phyloP scores from a whole-genome alignment of 148 eudicot genomes.

The Silene latifolia region DNA sequence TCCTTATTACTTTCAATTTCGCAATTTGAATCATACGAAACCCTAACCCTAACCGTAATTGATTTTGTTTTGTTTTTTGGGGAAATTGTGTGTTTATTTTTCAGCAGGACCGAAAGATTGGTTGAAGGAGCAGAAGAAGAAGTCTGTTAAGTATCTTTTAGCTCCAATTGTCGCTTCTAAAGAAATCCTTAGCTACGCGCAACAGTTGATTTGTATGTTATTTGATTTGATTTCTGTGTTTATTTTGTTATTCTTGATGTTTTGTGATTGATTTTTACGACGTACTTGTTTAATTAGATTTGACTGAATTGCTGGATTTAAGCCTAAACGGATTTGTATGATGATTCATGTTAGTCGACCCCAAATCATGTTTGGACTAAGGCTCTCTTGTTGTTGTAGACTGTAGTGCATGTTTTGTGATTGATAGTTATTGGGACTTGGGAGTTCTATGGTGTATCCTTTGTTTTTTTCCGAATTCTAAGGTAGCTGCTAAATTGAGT shows the following conservation, averaged over 20 bases:
- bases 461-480: too few species aligned
- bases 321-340: too few species aligned
- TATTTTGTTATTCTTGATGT: background rate
- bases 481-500: too few species aligned
- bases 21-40: background rate
- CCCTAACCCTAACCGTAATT: background rate
- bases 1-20: background rate
- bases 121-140: constrained; percentile 93
- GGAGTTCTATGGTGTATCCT: too few species aligned
- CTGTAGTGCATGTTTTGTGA: too few species aligned
- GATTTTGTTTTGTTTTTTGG: too few species aligned
- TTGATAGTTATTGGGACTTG: too few species aligned
- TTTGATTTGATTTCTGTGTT: background rate
- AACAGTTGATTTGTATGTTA: constrained; percentile 49
- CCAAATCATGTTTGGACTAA: too few species aligned
- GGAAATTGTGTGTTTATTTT: background rate
- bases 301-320: too few species aligned
- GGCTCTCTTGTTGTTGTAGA: too few species aligned
- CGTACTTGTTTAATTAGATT: too few species aligned
- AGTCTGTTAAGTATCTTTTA: constrained; percentile 59
- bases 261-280: background rate
- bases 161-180: constrained; percentile 87
- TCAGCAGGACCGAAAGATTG: constrained; percentile 98
- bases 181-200: constrained; percentile 55
- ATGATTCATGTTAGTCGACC: too few species aligned